Percentiles rank a stretch among this genome's conserved stretches.
These are phyloP conservation scores for Rosa persica DNA, from an alignment of 306 rosid genomes.

Conservation along the genomic window DNA sequence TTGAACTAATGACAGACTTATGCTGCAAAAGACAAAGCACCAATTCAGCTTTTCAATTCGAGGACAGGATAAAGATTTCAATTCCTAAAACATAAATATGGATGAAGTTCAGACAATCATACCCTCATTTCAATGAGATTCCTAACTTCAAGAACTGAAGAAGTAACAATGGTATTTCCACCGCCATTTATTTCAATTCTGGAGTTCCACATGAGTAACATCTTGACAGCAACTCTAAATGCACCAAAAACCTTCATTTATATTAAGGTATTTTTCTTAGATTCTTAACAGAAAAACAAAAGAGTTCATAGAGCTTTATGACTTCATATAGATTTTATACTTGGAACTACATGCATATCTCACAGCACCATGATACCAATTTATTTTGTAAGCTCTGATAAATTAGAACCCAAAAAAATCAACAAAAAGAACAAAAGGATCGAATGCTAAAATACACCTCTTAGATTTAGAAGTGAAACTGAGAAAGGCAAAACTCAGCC, in stretches of 20 bases:
- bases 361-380: background rate
- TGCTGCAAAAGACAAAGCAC: constrained; percentile 60
- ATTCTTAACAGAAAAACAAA: background rate
- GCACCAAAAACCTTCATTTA: constrained; percentile 94
- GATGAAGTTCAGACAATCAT: constrained; percentile 30
- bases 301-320: background rate
- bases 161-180: constrained; percentile 69
- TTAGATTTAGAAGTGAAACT: background rate
- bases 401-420: background rate
- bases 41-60: constrained; percentile 30
- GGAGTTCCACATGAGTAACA: constrained; percentile 97
- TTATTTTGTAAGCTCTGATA: background rate
- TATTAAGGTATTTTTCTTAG: constrained; percentile 23
- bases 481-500: background rate
- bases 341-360: background rate
- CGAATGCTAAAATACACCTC: background rate
- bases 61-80: constrained; percentile 22
- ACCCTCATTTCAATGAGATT: constrained; percentile 95
- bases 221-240: constrained; percentile 90
- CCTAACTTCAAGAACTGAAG: constrained; percentile 94
- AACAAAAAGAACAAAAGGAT: background rate
- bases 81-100: constrained; percentile 19
- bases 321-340: background rate
- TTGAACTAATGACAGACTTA: constrained; percentile 81
- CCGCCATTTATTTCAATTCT: constrained; percentile 83